These are phyloP conservation scores for Termitomyces sp. DNA, from an alignment of 768 basidiomycete species.

Conservation along the genomic window DNA sequence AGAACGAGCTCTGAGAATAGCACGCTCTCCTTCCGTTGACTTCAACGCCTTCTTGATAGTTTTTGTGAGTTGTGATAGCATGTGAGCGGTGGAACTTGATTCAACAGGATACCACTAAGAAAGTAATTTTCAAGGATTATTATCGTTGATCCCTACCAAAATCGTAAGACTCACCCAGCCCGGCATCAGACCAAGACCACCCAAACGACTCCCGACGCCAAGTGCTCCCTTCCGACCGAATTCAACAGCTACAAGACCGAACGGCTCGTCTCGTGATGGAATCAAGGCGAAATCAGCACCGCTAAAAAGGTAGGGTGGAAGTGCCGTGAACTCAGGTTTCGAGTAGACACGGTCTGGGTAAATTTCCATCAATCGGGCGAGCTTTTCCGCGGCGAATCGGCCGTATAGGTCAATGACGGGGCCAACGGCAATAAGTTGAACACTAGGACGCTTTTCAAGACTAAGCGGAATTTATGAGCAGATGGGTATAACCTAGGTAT, in stretches of 20 bases:
- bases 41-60: constrained; percentile 93
- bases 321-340: constrained; percentile 94
- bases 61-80: constrained; percentile 92
- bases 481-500: constrained; percentile 1
- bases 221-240: constrained; percentile 96
- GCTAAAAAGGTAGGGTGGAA: constrained; percentile 91
- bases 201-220: constrained; percentile 90
- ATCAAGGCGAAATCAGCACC: constrained; percentile 96
- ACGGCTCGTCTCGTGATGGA: constrained; percentile 94
- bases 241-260: constrained; percentile 93
- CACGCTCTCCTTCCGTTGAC: constrained; percentile 87
- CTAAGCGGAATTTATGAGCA: constrained; percentile 33
- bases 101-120: constrained; percentile 94
- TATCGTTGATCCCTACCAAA: background rate
- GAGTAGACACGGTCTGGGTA: constrained; percentile 93
- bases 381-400: constrained; percentile 92
- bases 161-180: constrained; percentile 73
- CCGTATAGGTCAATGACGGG: constrained; percentile 96
- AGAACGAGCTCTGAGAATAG: constrained; percentile 88
- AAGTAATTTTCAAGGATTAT: background rate
- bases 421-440: constrained; percentile 87
- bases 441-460: constrained; percentile 79
- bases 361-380: constrained; percentile 90
- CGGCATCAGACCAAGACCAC: constrained; percentile 95
- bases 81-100: constrained; percentile 87